Evolutionary conservation across 352 stramenopile genomes (phyloP).

Genomic region (Phytophthora vignae): DNA sequence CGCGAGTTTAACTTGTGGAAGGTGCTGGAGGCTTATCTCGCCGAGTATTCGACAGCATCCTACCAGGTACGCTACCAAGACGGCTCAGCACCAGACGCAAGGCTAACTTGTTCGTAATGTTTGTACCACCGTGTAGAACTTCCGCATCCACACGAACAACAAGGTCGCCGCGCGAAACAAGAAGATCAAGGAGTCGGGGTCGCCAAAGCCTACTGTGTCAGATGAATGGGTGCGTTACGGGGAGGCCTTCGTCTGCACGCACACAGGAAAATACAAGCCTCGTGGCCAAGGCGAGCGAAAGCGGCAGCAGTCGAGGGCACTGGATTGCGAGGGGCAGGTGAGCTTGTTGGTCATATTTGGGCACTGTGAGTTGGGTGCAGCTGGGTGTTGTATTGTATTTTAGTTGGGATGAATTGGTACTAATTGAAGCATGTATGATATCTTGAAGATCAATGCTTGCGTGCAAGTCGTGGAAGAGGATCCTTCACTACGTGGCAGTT

Average conservation of each 20-base stretch:
- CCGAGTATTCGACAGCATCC: too few relatives aligned
- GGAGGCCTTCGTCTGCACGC: conserved; percentile 21
- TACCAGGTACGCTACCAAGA: too few relatives aligned
- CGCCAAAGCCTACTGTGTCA: neutral
- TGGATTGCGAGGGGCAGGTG: conserved; percentile 14
- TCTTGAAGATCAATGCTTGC: neutral
- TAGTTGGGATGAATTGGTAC: neutral
- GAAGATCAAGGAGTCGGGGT: neutral
- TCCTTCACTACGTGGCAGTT: neutral
- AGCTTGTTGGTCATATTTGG: conserved; percentile 7
- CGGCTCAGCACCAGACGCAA: too few relatives aligned
- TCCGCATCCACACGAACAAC: too few relatives aligned
- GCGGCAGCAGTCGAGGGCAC: conserved; percentile 6
- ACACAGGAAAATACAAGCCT: conserved; percentile 20
- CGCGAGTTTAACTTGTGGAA: too few relatives aligned
- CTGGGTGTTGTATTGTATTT: too few relatives aligned
- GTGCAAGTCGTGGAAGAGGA: neutral
- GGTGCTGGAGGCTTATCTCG: too few relatives aligned
- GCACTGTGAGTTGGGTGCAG: too few relatives aligned
- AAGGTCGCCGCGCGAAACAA: too few relatives aligned
- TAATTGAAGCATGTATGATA: neutral
- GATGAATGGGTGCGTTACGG: conserved; percentile 13
- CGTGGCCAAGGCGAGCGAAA: conserved; percentile 12
- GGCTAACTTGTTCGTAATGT: too few relatives aligned
- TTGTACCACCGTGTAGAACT: neutral